A percentile compares a stretch with the other conserved stretches of the same genome.
Conservation (phyloP, 345 rosid species). For the Sisymbrium altissimum region DNA sequence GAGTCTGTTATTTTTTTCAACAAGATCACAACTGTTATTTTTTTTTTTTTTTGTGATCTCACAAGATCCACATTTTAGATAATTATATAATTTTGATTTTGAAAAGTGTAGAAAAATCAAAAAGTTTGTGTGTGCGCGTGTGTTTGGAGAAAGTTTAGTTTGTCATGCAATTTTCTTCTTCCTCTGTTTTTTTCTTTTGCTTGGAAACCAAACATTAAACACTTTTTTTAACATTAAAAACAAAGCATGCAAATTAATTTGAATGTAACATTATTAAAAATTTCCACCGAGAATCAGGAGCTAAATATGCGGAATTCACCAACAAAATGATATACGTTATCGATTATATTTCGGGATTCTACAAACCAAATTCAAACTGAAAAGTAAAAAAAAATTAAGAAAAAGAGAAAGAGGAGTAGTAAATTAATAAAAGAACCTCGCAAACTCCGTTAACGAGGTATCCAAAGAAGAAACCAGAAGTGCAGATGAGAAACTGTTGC, state of each 20-base stretch:
- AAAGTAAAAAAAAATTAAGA: background rate
- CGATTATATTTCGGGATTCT: background rate
- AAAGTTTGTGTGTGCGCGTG: background rate
- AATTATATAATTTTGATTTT: background rate
- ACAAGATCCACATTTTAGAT: background rate
- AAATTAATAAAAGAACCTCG: slow-evolving; percentile 47
- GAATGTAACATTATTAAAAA: background rate
- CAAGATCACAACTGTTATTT: slow-evolving; percentile 14
- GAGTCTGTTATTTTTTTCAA: background rate
- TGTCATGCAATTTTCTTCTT: slow-evolving; percentile 18
- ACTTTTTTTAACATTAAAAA: no score
- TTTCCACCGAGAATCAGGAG: background rate
- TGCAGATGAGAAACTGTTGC: slow-evolving; percentile 88
- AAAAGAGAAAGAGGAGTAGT: background rate
- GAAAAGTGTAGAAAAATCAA: background rate
- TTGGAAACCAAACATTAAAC: slow-evolving; percentile 16
- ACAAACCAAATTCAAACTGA: background rate
- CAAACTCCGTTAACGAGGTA: slow-evolving; percentile 93
- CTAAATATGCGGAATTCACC: background rate
- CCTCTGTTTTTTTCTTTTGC: background rate
- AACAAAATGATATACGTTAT: background rate
- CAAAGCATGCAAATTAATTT: background rate
- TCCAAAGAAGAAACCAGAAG: slow-evolving; percentile 96
- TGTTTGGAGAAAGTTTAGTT: slow-evolving; percentile 17
- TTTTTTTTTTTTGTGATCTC: background rate